These are phyloP conservation scores for Wickerhamiella shivajii DNA, from an alignment of 805 yeast genomes.

Conservation along the genomic window DNA sequence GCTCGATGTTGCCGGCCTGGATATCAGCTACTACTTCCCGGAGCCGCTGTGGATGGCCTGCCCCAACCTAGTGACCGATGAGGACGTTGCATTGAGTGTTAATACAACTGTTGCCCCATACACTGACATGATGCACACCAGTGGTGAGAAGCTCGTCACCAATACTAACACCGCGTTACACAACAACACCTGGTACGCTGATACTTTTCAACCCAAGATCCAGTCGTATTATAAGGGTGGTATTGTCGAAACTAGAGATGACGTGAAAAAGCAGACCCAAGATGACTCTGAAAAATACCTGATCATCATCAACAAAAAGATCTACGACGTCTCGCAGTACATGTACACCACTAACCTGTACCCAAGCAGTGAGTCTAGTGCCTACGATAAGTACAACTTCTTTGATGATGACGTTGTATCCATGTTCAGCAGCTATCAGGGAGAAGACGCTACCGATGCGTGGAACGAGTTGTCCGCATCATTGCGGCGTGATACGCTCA, in stretches of 20 bases:
- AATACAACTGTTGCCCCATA: slow-evolving; percentile 22
- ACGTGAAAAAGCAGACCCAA: slow-evolving; percentile 16
- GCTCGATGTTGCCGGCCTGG: slow-evolving; percentile 29
- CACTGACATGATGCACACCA: slow-evolving; percentile 22
- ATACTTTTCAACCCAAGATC: slow-evolving; percentile 25
- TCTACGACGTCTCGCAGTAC: slow-evolving; percentile 28
- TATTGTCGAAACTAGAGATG: slow-evolving; percentile 23
- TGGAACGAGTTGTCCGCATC: slow-evolving; percentile 19
- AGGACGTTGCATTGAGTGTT: slow-evolving; percentile 18
- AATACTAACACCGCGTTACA: slow-evolving; percentile 23
- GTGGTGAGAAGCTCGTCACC: slow-evolving; percentile 22
- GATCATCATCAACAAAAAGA: slow-evolving; percentile 23
- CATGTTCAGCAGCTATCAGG: slow-evolving; percentile 24
- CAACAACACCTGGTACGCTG: slow-evolving; percentile 25
- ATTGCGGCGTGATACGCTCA: slow-evolving; percentile 17
- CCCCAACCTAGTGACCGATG: slow-evolving; percentile 26
- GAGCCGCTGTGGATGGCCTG: slow-evolving; percentile 29
- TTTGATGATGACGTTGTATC: slow-evolving; percentile 22
- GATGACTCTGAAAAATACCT: slow-evolving; percentile 19
- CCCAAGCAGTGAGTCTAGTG: slow-evolving; percentile 15
- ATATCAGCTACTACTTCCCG: slow-evolving; percentile 28
- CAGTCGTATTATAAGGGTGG: slow-evolving; percentile 26
- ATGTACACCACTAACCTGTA: slow-evolving; percentile 21
- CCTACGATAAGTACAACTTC: slow-evolving; percentile 23
- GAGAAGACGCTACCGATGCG: slow-evolving; percentile 25